Evolutionary conservation across 495 filamentous ascomycete genomes (phyloP).

Genomic region (Jackrogersella minutella): DNA sequence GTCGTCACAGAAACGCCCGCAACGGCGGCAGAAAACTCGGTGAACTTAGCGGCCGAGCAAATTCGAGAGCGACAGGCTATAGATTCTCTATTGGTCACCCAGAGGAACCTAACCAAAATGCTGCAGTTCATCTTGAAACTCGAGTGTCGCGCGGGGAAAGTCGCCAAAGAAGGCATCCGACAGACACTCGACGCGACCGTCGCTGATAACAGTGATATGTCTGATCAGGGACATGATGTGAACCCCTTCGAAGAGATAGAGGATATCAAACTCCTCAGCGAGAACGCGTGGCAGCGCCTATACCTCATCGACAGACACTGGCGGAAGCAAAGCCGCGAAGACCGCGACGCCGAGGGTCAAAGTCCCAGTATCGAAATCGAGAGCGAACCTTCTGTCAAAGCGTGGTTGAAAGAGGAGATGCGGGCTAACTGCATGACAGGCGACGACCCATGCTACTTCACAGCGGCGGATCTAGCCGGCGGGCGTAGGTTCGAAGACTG

Average conservation of each 20-base stretch:
- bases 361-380: conserved; percentile 21
- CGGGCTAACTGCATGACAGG: conserved; percentile 2
- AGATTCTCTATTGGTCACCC: conserved; percentile 25
- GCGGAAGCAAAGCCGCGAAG: conserved; percentile 9
- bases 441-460: conserved; percentile 35
- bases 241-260: conserved; percentile 27
- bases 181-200: conserved; percentile 42
- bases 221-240: background rate
- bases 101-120: conserved; percentile 34
- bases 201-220: conserved; percentile 4
- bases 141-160: conserved; percentile 39
- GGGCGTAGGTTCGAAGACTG: conserved; percentile 35
- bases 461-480: conserved; percentile 13
- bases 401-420: conserved; percentile 27
- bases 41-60: conserved; percentile 16
- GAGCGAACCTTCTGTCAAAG: conserved; percentile 24
- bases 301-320: conserved; percentile 41
- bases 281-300: conserved; percentile 29
- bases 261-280: conserved; percentile 32
- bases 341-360: background rate
- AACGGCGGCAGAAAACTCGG: background rate
- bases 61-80: conserved; percentile 24
- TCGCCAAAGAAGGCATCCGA: conserved; percentile 40
- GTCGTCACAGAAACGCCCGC: background rate
- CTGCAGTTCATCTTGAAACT: conserved; percentile 42